phyloP scores from a whole-genome alignment of 2,329 filamentous ascomycete genomes.

The Fusarium brachygibbosum region DNA sequence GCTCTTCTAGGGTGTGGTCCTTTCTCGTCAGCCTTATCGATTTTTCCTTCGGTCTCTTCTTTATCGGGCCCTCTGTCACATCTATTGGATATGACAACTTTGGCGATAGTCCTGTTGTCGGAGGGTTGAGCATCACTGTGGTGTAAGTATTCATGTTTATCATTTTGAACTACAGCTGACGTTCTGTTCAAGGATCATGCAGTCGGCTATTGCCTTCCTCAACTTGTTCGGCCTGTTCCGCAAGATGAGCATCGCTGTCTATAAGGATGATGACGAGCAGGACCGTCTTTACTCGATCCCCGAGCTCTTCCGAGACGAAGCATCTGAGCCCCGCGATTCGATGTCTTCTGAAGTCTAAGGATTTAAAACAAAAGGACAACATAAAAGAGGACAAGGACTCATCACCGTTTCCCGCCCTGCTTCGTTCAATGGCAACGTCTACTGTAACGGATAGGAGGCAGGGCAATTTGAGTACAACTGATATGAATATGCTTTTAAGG shows the following conservation, averaged over 20 bases:
- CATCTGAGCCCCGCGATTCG: conserved; percentile 40
- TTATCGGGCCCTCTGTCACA: conserved; percentile 33
- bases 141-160: conserved; percentile 29
- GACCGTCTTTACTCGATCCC: conserved; percentile 20
- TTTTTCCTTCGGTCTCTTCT: conserved; percentile 32
- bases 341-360: conserved; percentile 32
- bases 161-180: not conserved
- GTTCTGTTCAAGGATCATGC: conserved; percentile 21
- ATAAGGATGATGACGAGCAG: conserved; percentile 36
- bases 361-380: not conserved
- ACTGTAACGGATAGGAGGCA: not conserved
- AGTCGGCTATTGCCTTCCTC: conserved; percentile 30
- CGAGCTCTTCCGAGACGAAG: conserved; percentile 40
- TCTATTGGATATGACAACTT: conserved; percentile 5
- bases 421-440: not conserved
- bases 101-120: not conserved
- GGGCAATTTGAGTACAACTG: not conserved
- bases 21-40: conserved; percentile 39
- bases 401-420: not conserved
- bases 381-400: not conserved
- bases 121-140: conserved; percentile 34
- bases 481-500: not conserved
- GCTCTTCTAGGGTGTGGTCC: not conserved
- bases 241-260: conserved; percentile 36
- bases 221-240: conserved; percentile 40